Base-by-base conservation (phyloP, 192 early-diverging fungal species). In the Backusella morwellensis region DNA sequence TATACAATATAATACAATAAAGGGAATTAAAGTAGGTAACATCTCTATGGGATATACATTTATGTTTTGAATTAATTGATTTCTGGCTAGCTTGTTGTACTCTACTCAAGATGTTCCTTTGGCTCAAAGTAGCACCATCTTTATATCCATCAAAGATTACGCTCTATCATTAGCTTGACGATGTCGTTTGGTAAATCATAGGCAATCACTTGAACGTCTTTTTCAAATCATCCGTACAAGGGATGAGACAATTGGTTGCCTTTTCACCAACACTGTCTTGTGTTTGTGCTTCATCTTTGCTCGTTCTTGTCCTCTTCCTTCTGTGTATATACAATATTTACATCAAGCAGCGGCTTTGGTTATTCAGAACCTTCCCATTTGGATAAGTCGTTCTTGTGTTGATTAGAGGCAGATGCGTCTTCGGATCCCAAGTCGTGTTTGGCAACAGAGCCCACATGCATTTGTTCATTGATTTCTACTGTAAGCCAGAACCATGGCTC, bases 391-490 rank as follows among this genome's bases (percentile, higher is more conserved):
- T 52, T n/a, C 35, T 74, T 11, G 70, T 66, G 69, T 0, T 32
- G 1, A 32, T 17, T 17, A 52, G 72, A 38, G 36, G 77, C 79
- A 2, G 59, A 35, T 44, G 82, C 47, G 72, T 80, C 72, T 72
- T 78, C 66, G 40, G 56, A 66, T 41, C 78, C 80, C 12, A 84
- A 44, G 35, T 84, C 78, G 70, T 81, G 78, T 34, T 81, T 86
- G 44, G 38, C 72, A 14, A 86, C 82, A 17, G 89, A 85, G 77
- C 93, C 93, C 19, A 89, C 67, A 42, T 85, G 78, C 15, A 75
- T 75, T 80, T 93, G 93, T 78, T 94, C 93, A 50, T 74, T 77
- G 70, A 93, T 94, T 72, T 91, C 92, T 4, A 87, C 74, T 40
- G 82, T 85, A 42, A 94, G 75, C 83, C 88, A 85, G 17, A 87